Base-by-base conservation (phyloP, 78 protist species). In the Dictyostelium firmibasis region DNA sequence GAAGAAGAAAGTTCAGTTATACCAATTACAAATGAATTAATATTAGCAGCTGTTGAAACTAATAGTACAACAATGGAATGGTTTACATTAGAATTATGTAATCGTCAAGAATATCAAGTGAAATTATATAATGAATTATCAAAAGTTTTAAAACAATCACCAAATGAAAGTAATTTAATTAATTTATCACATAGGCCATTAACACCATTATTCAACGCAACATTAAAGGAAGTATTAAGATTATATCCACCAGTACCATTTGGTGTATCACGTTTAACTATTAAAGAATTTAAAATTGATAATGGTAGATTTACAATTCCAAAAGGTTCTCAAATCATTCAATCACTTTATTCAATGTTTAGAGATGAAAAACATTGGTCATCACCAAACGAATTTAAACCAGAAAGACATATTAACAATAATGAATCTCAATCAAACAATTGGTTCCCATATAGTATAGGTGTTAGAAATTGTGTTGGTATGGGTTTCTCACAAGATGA, bases 401-500 rank as follows among this genome's bases (percentile, higher is more conserved):
- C 86, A 53, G 86, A 83, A 18, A 83, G 86, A 83, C 79, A 78
- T 23, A 25, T 87, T 18, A 27, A 67, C 18, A 4, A n/a, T 67
- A 5, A 16, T 18, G n/a, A 50, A 50, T 36, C 57, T 13, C 41
- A 70, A 27, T 14, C 44, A 31, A 31, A 13, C 13, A 72, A 72
- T 85, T 89, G 41, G 31, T 14, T 89, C 9, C 94, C 94, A 20
- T 89, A 79, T 47, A 38, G 87, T 7, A 20, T 81, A 7, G 94
- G 94, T 35, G 78, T 81, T 43, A 78, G 94, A 78, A 31, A 64
- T 44, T 89, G 94, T 70, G 29, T 89, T 1, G 79, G 79, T 72
- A 72, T 72, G 79, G 43, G 47, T 31, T 72, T 72, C 44, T 11
- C 43, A 0, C 79, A 72, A 72, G 93, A 88, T 79, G 93, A 88